Evolutionary conservation across 495 filamentous ascomycete species (phyloP).

Genomic region (Tuber microsphaerosporum): DNA sequence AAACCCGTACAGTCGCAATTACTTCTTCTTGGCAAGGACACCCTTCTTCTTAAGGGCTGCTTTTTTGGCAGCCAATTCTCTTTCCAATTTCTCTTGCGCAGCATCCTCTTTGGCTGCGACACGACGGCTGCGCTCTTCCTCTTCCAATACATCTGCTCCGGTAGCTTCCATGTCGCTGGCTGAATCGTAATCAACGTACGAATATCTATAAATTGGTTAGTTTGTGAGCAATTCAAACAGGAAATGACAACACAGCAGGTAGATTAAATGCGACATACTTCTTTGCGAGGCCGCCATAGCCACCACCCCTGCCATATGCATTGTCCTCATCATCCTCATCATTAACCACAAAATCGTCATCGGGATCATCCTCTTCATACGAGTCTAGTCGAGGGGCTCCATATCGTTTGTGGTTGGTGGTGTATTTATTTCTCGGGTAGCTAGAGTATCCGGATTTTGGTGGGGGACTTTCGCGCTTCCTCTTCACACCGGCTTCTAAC

Average conservation of each 20-base stretch:
- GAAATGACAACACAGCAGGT: background rate
- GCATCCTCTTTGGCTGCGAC: conserved; percentile 51
- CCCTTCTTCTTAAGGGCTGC: conserved; percentile 36
- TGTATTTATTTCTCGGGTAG: conserved; percentile 9
- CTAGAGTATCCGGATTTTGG: conserved; percentile 12
- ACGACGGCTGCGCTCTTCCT: conserved; percentile 50
- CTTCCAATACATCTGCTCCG: conserved; percentile 53
- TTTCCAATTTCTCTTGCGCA: conserved; percentile 38
- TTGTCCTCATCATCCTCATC: conserved; percentile 45
- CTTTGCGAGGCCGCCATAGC: conserved; percentile 6
- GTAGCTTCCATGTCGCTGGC: conserved; percentile 60
- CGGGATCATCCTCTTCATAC: conserved; percentile 49
- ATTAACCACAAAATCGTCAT: conserved; percentile 55
- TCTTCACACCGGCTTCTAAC: conserved; percentile 24
- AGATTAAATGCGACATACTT: conserved; percentile 15
- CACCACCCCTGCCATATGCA: conserved; percentile 34
- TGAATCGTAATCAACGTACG: conserved; percentile 46
- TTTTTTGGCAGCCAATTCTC: conserved; percentile 35
- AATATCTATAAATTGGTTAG: conserved; percentile 24
- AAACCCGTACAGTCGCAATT: conserved; percentile 3
- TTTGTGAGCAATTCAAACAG: background rate
- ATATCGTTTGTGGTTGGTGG: conserved; percentile 9
- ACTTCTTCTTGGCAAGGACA: conserved; percentile 27
- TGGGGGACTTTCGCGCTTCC: conserved; percentile 28
- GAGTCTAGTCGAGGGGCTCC: conserved; percentile 32